Evolutionary conservation across 371 early-diverging fungal species (phyloP).

Genomic region (Mortierella sp.): DNA sequence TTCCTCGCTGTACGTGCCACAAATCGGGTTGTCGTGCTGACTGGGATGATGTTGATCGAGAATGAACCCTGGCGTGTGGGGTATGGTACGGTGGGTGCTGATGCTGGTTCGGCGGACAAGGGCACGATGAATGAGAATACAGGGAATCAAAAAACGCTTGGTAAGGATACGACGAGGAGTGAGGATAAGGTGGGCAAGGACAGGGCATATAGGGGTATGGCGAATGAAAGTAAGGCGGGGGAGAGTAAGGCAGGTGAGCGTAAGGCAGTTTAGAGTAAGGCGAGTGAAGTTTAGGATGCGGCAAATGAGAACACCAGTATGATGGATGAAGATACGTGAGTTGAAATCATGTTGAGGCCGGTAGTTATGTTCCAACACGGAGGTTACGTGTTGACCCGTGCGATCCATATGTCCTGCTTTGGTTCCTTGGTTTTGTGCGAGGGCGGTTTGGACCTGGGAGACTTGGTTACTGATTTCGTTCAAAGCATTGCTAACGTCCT

Average conservation of each 20-base stretch:
- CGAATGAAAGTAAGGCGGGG: not conserved
- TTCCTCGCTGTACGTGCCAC: not conserved
- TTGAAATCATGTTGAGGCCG: not conserved
- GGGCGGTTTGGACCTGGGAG: not conserved
- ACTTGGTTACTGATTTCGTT: not conserved
- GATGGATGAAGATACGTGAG: not conserved
- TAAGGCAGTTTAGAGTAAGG: not conserved
- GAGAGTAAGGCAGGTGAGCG: not conserved
- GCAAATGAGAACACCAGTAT: not conserved
- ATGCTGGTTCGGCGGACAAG: not conserved
- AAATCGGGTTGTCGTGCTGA: not conserved
- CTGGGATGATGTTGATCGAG: slow-evolving; percentile 3
- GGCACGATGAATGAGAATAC: not conserved
- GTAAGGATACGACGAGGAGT: no score
- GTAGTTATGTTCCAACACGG: not conserved
- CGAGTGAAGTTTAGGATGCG: not conserved
- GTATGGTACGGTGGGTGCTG: not conserved
- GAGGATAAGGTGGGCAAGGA: not conserved
- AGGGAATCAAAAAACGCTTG: no score
- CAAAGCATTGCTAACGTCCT: not conserved
- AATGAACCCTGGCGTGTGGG: not conserved
- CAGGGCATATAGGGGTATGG: not conserved
- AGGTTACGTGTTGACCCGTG: not conserved
- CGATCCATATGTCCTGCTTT: not conserved
- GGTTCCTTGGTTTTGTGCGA: not conserved